These are phyloP conservation scores for Castanopsis chinensis DNA, from an alignment of 306 rosid species.

Conservation along the genomic window DNA sequence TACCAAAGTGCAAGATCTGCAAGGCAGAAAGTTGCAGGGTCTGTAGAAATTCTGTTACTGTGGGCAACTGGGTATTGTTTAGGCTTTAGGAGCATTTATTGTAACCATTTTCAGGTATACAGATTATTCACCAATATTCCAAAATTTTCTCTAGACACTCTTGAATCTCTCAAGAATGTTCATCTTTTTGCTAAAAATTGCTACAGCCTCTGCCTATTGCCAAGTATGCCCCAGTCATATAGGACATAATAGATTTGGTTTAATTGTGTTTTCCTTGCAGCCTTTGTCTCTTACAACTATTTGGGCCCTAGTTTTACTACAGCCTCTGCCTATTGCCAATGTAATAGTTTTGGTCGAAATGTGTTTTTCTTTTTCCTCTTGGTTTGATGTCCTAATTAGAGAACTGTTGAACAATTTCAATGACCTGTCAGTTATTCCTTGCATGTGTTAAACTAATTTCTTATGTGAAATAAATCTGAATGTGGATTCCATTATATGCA, in stretches of 20 bases:
- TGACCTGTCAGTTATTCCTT: background rate
- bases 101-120: too few species aligned
- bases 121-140: background rate
- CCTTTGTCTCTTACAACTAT: too few species aligned
- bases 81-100: too few species aligned
- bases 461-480: background rate
- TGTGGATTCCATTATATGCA: background rate
- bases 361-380: slow-evolving; percentile 3
- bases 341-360: background rate
- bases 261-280: too few species aligned
- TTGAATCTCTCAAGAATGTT: background rate
- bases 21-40: too few species aligned
- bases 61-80: too few species aligned
- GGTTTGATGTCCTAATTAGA: background rate
- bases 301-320: too few species aligned
- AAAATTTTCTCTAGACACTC: background rate
- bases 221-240: background rate
- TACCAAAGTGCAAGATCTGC: too few species aligned
- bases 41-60: too few species aligned
- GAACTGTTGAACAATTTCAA: slow-evolving; percentile 7
- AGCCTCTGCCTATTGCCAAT: too few species aligned
- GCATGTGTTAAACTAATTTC: background rate
- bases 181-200: too few species aligned
- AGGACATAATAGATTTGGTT: background rate
- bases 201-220: background rate